Evolutionary conservation across 306 rosid genomes (phyloP), one percentile per base, ranked within the genome.

Genomic region (Sicyos edulis): DNA sequence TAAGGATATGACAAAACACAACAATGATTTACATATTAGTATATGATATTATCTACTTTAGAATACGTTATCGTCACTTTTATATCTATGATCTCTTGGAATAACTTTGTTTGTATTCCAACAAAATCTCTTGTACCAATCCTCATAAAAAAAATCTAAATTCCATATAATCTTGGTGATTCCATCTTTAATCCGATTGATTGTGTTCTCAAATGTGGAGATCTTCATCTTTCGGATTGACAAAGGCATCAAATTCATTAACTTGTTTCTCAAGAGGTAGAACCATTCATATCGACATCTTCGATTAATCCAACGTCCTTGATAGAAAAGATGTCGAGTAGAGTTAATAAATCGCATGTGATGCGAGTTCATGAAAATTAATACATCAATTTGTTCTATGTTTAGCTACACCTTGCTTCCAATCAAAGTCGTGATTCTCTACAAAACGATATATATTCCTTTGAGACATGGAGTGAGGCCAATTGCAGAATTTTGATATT

Each of bases 281-380:
- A 89, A 83, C 3, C 87, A 83, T 45, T 93, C 97, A 0, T 60
- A 32, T 32, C 71, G 4, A 91, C 89, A 71, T 93, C 99, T 55
- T 87, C 88, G 80, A 74, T 85, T 8, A 93, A 34, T 4, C 73
- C 54, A 3, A 85, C 61, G n/a, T 93, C 90, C 8, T 58, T 83
- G 11, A 80, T 29, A 0, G 97, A 96, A 42, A 93, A 88, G 14
- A 93, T 87, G 61, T 93, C 99, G 0, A 93, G 79, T n/a, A 91
- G 80, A 50, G 92, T 93, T 0, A 86, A 89, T 1, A 93, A 51
- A 13, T 91, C 93, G 10, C 79, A 74, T 1, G 83, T 32, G 37
- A 32, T 3, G 37, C 85, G 59, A 93, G 83, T 70, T 88, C 88
- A 64, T 86, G 90, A 22, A 93, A 89, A 58, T 3, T 71, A 10